Conservation (phyloP, 2,329 filamentous ascomycete species). For the Nemania serpens region DNA sequence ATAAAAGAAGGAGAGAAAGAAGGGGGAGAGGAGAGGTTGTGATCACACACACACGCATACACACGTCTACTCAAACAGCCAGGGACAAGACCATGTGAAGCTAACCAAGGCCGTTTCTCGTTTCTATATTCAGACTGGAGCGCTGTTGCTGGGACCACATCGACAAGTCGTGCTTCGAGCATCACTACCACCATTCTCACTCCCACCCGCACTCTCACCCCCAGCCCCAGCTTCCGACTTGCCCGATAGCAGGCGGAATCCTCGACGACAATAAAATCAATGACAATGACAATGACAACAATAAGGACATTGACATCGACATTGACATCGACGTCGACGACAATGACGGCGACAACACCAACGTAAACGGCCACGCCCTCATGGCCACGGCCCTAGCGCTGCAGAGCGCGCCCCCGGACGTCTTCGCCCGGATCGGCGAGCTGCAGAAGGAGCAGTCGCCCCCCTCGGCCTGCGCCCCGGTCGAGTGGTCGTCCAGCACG, state of each 20-base stretch:
- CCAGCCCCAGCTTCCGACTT: neutral
- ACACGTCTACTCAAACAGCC: neutral
- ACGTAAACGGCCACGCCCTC: slow-evolving; percentile 37
- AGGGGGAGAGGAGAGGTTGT: neutral
- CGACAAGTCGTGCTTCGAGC: slow-evolving; percentile 46
- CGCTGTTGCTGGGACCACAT: slow-evolving; percentile 59
- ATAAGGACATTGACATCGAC: slow-evolving; percentile 27
- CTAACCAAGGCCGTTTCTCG: neutral
- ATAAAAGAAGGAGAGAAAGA: neutral
- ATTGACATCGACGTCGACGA: slow-evolving; percentile 15
- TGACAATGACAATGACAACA: slow-evolving; percentile 14
- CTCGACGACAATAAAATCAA: no score
- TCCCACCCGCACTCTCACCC: slow-evolving; percentile 7
- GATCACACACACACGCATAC: neutral
- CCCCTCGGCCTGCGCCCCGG: no score
- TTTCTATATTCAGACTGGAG: slow-evolving; percentile 48
- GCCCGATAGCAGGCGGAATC: no score
- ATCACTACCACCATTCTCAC: slow-evolving; percentile 36
- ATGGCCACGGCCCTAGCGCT: slow-evolving; percentile 39
- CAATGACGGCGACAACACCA: slow-evolving; percentile 27
- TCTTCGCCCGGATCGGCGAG: slow-evolving; percentile 12
- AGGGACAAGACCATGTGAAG: neutral
- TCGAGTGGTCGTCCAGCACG: slow-evolving; percentile 44
- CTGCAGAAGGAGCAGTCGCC: slow-evolving; percentile 1
- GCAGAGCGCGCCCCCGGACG: slow-evolving; percentile 25